phyloP scores from a whole-genome alignment of 805 yeast genomes.

The Suhomyces sp. region DNA sequence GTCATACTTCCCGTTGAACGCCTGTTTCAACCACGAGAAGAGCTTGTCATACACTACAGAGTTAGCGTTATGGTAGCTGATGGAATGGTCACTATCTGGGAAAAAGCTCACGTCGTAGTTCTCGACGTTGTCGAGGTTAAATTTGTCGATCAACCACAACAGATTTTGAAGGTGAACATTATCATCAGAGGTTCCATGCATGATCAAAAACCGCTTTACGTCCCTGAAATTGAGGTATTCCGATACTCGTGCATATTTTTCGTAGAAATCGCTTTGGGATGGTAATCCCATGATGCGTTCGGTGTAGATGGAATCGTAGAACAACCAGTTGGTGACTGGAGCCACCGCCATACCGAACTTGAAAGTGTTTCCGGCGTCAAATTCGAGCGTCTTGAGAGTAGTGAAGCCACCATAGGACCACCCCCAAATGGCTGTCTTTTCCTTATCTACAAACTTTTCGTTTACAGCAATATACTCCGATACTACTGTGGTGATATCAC shows the following conservation, averaged over 20 bases:
- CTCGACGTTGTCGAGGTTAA: slow-evolving; percentile 57
- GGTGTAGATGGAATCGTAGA: slow-evolving; percentile 90
- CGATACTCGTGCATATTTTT: slow-evolving; percentile 47
- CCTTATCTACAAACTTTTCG: slow-evolving; percentile 49
- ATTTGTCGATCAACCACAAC: slow-evolving; percentile 68
- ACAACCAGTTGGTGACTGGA: slow-evolving; percentile 92
- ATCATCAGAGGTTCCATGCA: slow-evolving; percentile 98
- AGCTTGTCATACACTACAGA: slow-evolving; percentile 69
- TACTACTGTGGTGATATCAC: slow-evolving; percentile 57
- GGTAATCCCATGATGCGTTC: slow-evolving; percentile 94
- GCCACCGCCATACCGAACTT: slow-evolving; percentile 94
- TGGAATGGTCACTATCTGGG: slow-evolving; percentile 92
- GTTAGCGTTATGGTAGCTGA: slow-evolving; percentile 75
- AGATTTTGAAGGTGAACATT: slow-evolving; percentile 95
- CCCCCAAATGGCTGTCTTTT: slow-evolving; percentile 87
- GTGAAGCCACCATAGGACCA: slow-evolving; percentile 98
- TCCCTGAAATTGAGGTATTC: slow-evolving; percentile 54
- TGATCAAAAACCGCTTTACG: slow-evolving; percentile 65
- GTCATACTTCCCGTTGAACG: slow-evolving; percentile 48
- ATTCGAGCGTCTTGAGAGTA: slow-evolving; percentile 85
- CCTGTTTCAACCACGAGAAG: slow-evolving; percentile 62
- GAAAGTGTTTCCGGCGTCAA: slow-evolving; percentile 71
- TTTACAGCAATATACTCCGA: slow-evolving; percentile 46
- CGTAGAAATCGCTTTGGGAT: slow-evolving; percentile 65
- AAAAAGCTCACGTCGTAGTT: slow-evolving; percentile 84